Evolutionary conservation across 192 early-diverging fungal species (phyloP), one percentile per base, ranked within the genome.

Genomic region (Podila horticola): DNA sequence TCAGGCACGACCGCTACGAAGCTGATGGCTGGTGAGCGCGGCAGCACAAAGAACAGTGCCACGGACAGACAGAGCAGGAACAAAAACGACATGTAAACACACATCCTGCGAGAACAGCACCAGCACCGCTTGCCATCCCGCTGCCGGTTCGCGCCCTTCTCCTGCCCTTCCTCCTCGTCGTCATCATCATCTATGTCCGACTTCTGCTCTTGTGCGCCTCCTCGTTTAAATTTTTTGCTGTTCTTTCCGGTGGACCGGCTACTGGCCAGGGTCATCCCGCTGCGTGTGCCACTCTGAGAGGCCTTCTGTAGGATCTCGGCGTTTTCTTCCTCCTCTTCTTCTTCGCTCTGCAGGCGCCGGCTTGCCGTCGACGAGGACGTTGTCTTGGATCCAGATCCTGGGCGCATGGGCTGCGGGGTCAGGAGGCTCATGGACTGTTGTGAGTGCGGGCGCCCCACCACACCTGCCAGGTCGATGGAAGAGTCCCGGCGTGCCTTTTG

Each of bases 161-260:
- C 77, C 62, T 81, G 77, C 11, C 76, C 76, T 65, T 73, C 71
- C 31, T 81, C 77, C 9, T 81, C 77, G 48, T 69, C 67, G 15
- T 69, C 70, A 8, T 79, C 75, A 19, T 34, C 30, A 20, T 55
- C 52, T 0, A n/a, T 22, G 17, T n/a, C 62, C n/a, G 34, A 26
- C 2, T 55, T 55, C 5, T n/a, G 20, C n/a, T 55, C 52, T 2
- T 55, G 6, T 22, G 19, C 13, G 59, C 29, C 59, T 58, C 28
- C 58, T 63, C 11, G 33, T 6, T 8, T 41, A 6, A n/a, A 34
- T n/a, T 15, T 26, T 17, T 55, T 58, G 41, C 36, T 17, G 24
- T 36, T 71, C 15, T 5, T 59, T 15, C 41, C 41, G 8, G 41
- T 45, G 19, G 74, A 52, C n/a, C 24, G 58, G 33, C 45, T 38